phyloP scores from a whole-genome alignment of 768 basidiomycete species.

The Calocera cornea region DNA sequence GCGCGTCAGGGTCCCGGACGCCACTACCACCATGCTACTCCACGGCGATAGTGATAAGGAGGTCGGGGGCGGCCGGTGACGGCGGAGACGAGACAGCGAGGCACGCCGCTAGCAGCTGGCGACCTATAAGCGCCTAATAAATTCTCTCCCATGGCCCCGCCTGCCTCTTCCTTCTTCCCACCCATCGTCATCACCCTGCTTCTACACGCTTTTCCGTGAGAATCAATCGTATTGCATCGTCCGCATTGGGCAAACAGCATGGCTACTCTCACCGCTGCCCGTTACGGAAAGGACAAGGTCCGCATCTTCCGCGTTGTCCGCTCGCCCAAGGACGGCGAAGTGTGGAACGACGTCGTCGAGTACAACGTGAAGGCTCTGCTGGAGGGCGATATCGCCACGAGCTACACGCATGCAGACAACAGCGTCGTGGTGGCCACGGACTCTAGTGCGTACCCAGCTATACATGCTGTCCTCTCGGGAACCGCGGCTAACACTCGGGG shows the following conservation, averaged over 20 bases:
- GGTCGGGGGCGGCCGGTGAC: neutral
- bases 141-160: neutral
- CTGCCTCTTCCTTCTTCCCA: neutral
- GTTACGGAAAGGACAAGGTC: slow-evolving; percentile 82
- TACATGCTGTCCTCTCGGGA: neutral
- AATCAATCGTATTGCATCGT: too few relatives aligned
- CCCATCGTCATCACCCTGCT: neutral
- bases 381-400: slow-evolving; percentile 69
- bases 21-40: neutral
- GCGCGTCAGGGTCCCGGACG: neutral
- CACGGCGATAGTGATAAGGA: neutral
- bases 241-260: neutral
- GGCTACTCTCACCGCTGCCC: slow-evolving; percentile 34
- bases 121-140: neutral
- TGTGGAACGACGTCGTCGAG: slow-evolving; percentile 58
- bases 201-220: neutral
- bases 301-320: slow-evolving; percentile 77
- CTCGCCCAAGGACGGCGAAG: slow-evolving; percentile 29
- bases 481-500: neutral
- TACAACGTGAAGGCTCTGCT: slow-evolving; percentile 69
- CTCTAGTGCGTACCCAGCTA: slow-evolving; percentile 44
- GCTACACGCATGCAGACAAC: slow-evolving; percentile 85
- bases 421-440: slow-evolving; percentile 81
- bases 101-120: neutral
- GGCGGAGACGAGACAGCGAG: neutral